phyloP scores from a whole-genome alignment of 768 basidiomycete species.

The Lentinula guzmanii region DNA sequence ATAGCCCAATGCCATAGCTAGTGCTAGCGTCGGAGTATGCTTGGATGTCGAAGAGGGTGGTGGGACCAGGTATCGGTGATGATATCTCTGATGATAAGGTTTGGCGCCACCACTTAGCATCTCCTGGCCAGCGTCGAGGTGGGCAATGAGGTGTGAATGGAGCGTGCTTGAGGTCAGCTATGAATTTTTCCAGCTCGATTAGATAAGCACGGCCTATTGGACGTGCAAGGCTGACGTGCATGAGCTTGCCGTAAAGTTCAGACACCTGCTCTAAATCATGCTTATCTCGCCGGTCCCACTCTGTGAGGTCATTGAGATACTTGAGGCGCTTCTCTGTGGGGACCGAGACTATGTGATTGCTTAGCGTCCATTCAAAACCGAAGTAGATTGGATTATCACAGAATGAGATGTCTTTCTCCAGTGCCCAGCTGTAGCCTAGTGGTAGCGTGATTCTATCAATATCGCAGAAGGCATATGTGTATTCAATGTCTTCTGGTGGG shows the following conservation, averaged over 20 bases:
- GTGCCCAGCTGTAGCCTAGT: conserved; percentile 28
- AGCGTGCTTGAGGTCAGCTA: too few relatives aligned
- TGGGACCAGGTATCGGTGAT: too few relatives aligned
- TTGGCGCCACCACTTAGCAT: too few relatives aligned
- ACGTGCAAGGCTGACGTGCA: conserved; percentile 17
- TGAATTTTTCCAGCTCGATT: too few relatives aligned
- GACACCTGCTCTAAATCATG: conserved; percentile 28
- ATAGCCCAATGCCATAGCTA: too few relatives aligned
- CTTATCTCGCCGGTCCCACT: conserved; percentile 14
- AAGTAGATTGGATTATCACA: conserved; percentile 15
- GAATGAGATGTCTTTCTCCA: conserved; percentile 21
- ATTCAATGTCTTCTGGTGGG: conserved; percentile 10
- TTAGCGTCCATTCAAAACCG: conserved; percentile 25
- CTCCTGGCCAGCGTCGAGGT: too few relatives aligned
- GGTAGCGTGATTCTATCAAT: conserved; percentile 25
- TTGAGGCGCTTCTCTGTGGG: conserved; percentile 20
- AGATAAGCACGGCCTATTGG: too few relatives aligned
- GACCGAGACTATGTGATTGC: conserved; percentile 15
- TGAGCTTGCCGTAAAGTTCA: conserved; percentile 33
- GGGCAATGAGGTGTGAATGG: too few relatives aligned
- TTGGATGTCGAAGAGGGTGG: too few relatives aligned
- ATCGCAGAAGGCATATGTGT: conserved; percentile 20
- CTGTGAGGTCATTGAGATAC: conserved; percentile 20
- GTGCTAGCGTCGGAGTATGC: too few relatives aligned
- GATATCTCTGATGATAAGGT: too few relatives aligned